Evolutionary conservation across 2,329 filamentous ascomycete species (phyloP).

Genomic region (Chaetomiaceae sp.): DNA sequence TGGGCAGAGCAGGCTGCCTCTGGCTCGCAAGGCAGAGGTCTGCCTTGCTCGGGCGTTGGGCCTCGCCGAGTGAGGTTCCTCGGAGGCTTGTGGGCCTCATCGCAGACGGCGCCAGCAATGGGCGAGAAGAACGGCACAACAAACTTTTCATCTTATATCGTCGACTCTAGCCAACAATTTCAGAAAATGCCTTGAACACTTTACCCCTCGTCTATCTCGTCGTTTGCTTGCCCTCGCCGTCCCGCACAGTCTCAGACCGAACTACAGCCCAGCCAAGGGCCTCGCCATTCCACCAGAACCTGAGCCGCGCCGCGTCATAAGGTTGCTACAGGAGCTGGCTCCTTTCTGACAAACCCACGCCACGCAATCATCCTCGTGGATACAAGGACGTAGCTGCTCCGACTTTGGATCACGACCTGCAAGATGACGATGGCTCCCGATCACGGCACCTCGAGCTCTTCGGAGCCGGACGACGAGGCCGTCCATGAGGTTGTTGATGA

Average conservation of each 20-base stretch:
- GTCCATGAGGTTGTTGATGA: background rate
- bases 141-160: too few relatives aligned
- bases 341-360: background rate
- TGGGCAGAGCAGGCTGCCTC: too few relatives aligned
- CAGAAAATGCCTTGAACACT: too few relatives aligned
- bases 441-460: constrained; percentile 13
- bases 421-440: constrained; percentile 13
- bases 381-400: background rate
- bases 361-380: constrained; percentile 10
- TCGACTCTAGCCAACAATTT: too few relatives aligned
- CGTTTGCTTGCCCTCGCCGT: too few relatives aligned
- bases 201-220: too few relatives aligned
- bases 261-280: too few relatives aligned
- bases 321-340: background rate
- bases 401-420: background rate
- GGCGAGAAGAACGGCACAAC: too few relatives aligned
- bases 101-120: background rate
- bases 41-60: too few relatives aligned
- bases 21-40: too few relatives aligned
- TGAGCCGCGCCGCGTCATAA: constrained; percentile 9
- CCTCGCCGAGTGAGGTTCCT: too few relatives aligned
- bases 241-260: background rate
- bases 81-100: background rate
- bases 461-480: constrained; percentile 11
- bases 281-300: background rate